Evolutionary conservation across 441 rosid genomes (phyloP).

Genomic region (Euphorbia schlechtendalii): DNA sequence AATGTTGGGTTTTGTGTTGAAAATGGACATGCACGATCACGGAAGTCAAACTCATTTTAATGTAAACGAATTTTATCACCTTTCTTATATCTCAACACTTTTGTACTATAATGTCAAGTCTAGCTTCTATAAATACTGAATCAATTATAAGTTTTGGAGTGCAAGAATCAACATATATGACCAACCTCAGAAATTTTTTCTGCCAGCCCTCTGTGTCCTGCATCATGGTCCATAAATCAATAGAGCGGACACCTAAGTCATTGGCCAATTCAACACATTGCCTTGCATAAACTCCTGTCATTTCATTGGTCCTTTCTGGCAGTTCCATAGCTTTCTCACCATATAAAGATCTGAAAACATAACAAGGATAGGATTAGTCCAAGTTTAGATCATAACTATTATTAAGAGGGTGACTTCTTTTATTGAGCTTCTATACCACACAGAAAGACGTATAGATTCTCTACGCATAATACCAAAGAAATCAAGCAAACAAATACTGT

Average conservation of each 20-base stretch:
- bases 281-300: constrained; percentile 63
- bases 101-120: neutral
- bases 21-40: too few relatives aligned
- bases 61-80: neutral
- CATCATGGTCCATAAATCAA: constrained; percentile 89
- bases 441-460: neutral
- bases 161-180: constrained; percentile 8
- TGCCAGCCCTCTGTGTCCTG: constrained; percentile 77
- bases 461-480: neutral
- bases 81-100: neutral
- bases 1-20: too few relatives aligned
- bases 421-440: neutral
- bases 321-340: constrained; percentile 65
- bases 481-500: neutral
- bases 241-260: constrained; percentile 47
- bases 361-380: constrained; percentile 2
- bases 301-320: constrained; percentile 80
- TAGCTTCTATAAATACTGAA: neutral
- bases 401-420: neutral
- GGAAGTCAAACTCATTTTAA: neutral
- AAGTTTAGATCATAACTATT: neutral
- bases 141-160: neutral
- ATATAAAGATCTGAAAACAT: constrained; percentile 46
- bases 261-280: constrained; percentile 59
- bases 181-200: constrained; percentile 68